These are phyloP conservation scores for Spergularia marina DNA, from an alignment of 148 eudicot genomes.

Conservation along the genomic window DNA sequence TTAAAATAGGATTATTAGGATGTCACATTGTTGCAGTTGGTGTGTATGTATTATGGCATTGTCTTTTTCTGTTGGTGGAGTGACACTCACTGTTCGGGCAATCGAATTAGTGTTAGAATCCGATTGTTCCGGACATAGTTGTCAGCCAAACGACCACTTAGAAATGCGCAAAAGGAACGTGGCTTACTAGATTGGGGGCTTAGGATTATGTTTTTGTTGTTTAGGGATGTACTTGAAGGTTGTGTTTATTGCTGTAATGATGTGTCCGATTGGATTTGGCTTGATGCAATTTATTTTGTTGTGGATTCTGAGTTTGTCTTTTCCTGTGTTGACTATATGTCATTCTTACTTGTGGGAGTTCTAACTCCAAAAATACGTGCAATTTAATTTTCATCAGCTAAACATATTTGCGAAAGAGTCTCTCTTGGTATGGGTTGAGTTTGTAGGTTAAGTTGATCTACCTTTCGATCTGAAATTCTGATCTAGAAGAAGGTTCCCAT, in stretches of 20 bases:
- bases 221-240: not conserved
- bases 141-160: not conserved
- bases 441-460: not conserved
- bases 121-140: not conserved
- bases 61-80: not conserved
- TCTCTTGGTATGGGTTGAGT: not conserved
- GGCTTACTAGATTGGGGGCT: not conserved
- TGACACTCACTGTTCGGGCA: not conserved
- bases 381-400: not conserved
- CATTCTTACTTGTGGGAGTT: not conserved
- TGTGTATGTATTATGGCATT: not conserved
- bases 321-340: not conserved
- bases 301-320: conserved; percentile 1
- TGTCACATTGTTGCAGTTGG: not conserved
- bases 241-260: not conserved
- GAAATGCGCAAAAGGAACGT: not conserved
- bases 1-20: not conserved
- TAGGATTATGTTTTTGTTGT: not conserved
- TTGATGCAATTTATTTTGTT: conserved; percentile 1
- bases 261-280: not conserved
- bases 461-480: not conserved
- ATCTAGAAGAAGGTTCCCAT: not conserved
- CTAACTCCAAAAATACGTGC: not conserved
- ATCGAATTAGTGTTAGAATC: not conserved
- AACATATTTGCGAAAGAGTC: not conserved